A percentile compares a stretch with the other conserved stretches of the same genome.
These are phyloP conservation scores for Penicillium occitanis DNA, from an alignment of 2,329 filamentous ascomycete species.

Conservation along the genomic window DNA sequence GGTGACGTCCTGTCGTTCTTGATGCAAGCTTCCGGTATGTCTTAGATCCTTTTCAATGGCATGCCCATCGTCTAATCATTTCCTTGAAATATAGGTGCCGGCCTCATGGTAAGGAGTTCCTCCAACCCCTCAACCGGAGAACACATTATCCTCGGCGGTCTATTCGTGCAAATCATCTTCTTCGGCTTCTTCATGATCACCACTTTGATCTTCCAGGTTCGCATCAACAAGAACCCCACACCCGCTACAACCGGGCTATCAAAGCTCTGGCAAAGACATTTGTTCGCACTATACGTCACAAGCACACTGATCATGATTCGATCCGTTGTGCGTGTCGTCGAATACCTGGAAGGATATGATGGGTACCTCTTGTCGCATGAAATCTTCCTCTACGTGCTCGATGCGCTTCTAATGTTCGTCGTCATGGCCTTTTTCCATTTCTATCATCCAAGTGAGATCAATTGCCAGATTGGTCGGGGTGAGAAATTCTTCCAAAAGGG, in stretches of 20 bases:
- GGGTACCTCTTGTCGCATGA: constrained; percentile 26
- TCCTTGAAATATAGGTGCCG: not conserved
- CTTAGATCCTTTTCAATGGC: not conserved
- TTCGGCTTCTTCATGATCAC: constrained; percentile 33
- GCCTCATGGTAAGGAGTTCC: constrained; percentile 7
- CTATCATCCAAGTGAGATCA: constrained; percentile 14
- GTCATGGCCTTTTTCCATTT: constrained; percentile 5
- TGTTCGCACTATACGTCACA: constrained; percentile 31
- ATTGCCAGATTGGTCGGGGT: constrained; percentile 14
- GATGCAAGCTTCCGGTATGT: constrained; percentile 31
- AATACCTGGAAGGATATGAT: constrained; percentile 26
- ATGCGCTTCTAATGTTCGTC: constrained; percentile 26
- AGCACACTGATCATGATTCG: constrained; percentile 26
- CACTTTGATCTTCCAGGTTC: constrained; percentile 28
- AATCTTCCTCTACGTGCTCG: constrained; percentile 28
- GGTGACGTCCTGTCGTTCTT: constrained; percentile 36
- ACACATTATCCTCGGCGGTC: constrained; percentile 32
- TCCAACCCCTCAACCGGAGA: constrained; percentile 23
- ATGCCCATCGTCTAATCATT: not conserved
- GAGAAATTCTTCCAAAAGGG: constrained; percentile 3
- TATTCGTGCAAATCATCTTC: constrained; percentile 35
- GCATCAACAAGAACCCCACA: constrained; percentile 34
- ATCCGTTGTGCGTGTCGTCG: constrained; percentile 27
- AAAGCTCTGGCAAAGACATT: constrained; percentile 37
- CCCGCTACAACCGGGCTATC: constrained; percentile 25